A percentile compares a stretch with the other conserved stretches of the same genome.
Evolutionary conservation across 805 yeast genomes (phyloP).

Genomic region (Yarrowia hollandica): DNA sequence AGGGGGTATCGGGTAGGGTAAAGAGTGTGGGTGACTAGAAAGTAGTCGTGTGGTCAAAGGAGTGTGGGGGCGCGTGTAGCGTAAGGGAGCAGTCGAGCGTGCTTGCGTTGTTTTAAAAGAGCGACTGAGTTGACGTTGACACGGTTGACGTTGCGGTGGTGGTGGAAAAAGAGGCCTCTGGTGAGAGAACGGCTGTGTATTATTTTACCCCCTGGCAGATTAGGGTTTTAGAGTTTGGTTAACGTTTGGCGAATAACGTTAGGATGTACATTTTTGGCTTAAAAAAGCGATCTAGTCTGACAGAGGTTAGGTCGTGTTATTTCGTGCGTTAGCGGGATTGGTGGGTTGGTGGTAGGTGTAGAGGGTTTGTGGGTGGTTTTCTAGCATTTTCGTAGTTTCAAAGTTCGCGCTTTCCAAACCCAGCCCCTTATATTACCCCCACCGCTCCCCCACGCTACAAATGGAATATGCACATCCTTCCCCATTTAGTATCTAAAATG

Average conservation of each 20-base stretch:
- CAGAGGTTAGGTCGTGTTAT: neutral
- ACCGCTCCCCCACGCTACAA: neutral
- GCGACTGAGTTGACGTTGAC: neutral
- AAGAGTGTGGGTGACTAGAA: slow-evolving; percentile 12
- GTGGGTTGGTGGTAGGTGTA: neutral
- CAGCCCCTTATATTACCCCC: neutral
- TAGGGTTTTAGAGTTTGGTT: neutral
- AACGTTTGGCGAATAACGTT: neutral
- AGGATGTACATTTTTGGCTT: neutral
- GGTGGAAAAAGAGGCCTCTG: neutral
- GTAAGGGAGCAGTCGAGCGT: neutral
- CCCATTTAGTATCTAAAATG: neutral
- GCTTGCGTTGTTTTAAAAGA: neutral
- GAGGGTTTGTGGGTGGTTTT: neutral
- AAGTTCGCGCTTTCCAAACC: neutral
- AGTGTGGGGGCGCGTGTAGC: slow-evolving; percentile 13
- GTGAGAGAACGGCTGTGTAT: neutral
- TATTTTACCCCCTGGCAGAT: neutral
- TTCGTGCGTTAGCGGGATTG: neutral
- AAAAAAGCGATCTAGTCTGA: neutral
- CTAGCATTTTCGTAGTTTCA: neutral
- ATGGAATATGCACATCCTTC: neutral
- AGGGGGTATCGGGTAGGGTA: neutral
- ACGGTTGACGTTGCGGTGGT: too few species aligned
- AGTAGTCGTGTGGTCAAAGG: neutral